Evolutionary conservation across 768 basidiomycete genomes (phyloP).

Genomic region (Leccinellum albellum): DNA sequence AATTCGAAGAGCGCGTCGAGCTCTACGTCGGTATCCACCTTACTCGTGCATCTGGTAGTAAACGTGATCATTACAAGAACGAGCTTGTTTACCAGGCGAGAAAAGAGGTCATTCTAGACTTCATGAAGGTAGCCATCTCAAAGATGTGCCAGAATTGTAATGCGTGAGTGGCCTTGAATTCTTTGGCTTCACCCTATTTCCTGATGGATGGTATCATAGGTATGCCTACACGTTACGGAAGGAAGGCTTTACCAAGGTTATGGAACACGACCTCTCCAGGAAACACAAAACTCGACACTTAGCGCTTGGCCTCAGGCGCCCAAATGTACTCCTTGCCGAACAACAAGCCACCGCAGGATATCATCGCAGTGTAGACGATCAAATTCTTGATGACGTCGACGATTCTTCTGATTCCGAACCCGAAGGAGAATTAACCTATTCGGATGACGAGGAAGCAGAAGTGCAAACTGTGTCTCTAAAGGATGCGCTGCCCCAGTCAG

Average conservation of each 20-base stretch:
- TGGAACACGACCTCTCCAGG: constrained; percentile 82
- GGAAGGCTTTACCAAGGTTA: constrained; percentile 90
- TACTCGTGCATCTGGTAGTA: constrained; percentile 43
- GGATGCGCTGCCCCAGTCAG: constrained; percentile 58
- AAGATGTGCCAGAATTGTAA: constrained; percentile 83
- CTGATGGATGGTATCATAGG: constrained; percentile 37
- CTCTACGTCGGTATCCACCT: constrained; percentile 59
- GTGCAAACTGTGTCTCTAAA: constrained; percentile 28
- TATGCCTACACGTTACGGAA: constrained; percentile 85
- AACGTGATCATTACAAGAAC: constrained; percentile 86
- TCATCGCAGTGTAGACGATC: constrained; percentile 23
- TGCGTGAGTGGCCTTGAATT: constrained; percentile 66
- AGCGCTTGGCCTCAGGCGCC: constrained; percentile 57
- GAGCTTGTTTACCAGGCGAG: constrained; percentile 82
- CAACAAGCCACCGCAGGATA: constrained; percentile 25
- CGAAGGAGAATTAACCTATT: constrained; percentile 43
- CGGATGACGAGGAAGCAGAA: constrained; percentile 50
- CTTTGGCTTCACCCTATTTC: neutral
- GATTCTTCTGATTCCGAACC: constrained; percentile 50
- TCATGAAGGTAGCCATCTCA: constrained; percentile 62
- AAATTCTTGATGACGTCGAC: constrained; percentile 40
- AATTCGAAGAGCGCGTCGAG: constrained; percentile 61
- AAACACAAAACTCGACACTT: constrained; percentile 70
- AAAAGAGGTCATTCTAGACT: constrained; percentile 78
- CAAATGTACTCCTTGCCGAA: constrained; percentile 67